A percentile compares a stretch with the other conserved stretches of the same genome.
These are phyloP conservation scores for Schizosaccharomyces cryophilus DNA, from an alignment of 805 yeast genomes.

Conservation along the genomic window DNA sequence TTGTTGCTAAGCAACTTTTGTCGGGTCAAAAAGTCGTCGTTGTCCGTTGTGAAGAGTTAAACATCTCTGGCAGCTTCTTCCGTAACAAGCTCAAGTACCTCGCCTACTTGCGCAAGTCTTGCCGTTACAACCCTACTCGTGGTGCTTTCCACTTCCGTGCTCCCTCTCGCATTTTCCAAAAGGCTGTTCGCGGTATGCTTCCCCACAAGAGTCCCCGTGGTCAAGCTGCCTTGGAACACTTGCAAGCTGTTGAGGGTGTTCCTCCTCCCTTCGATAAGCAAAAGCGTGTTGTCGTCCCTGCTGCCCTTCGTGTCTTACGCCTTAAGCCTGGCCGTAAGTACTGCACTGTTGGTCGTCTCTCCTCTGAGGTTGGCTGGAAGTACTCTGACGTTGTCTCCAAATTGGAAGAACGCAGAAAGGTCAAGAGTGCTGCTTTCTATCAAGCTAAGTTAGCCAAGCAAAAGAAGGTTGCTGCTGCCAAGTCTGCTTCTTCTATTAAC, in stretches of 20 bases:
- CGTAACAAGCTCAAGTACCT: slow-evolving; percentile 87
- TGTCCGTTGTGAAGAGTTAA: slow-evolving; percentile 88
- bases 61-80: slow-evolving; percentile 99
- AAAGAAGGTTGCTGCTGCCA: slow-evolving; percentile 75
- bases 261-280: slow-evolving; percentile 99
- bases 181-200: slow-evolving; percentile 98
- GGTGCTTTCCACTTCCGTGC: slow-evolving; percentile 99
- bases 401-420: slow-evolving; percentile 98
- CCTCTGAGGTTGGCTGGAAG: slow-evolving; percentile 97
- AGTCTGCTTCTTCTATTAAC: slow-evolving; percentile 55
- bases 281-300: slow-evolving; percentile 99
- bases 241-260: slow-evolving; percentile 97
- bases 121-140: slow-evolving; percentile 93
- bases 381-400: slow-evolving; percentile 94
- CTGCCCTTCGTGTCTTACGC: slow-evolving; percentile 96
- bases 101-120: slow-evolving; percentile 97
- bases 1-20: slow-evolving; percentile 92
- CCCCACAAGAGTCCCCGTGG: slow-evolving; percentile 99
- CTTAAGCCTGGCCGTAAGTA: slow-evolving; percentile 98
- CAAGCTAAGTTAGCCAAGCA: slow-evolving; percentile 92
- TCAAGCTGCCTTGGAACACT: slow-evolving; percentile 97
- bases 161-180: slow-evolving; percentile 98
- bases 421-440: slow-evolving; percentile 95
- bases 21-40: slow-evolving; percentile 94
- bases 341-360: slow-evolving; percentile 93